A percentile compares a stretch with the other conserved stretches of the same genome.
These are phyloP conservation scores for Colletotrichum chlorophyti DNA, from an alignment of 2,329 filamentous ascomycete species.

Conservation along the genomic window DNA sequence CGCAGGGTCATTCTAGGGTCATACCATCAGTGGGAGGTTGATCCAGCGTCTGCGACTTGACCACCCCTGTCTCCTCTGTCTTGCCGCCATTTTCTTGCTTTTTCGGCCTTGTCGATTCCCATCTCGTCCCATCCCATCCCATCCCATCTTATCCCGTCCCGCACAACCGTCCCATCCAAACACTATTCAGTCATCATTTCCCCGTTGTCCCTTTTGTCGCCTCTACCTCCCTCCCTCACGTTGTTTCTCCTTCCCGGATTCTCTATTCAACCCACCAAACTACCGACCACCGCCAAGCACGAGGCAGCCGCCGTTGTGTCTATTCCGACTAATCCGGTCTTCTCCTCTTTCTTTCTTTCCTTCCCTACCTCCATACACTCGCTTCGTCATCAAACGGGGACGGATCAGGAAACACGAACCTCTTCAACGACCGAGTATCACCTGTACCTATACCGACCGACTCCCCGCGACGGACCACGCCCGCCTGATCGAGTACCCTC, in stretches of 20 bases:
- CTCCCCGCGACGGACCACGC: neutral
- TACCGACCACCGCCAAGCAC: slow-evolving; percentile 5
- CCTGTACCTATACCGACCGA: neutral
- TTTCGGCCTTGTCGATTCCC: slow-evolving; percentile 21
- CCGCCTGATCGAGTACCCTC: neutral
- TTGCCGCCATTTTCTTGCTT: slow-evolving; percentile 23
- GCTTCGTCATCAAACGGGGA: slow-evolving; percentile 15
- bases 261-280: too few relatives aligned
- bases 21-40: too few relatives aligned
- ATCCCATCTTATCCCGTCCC: too few relatives aligned
- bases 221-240: neutral
- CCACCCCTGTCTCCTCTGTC: slow-evolving; percentile 1
- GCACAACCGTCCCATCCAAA: neutral
- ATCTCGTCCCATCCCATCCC: neutral
- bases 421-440: neutral
- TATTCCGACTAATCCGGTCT: neutral
- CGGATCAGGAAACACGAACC: slow-evolving; percentile 2
- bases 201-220: neutral
- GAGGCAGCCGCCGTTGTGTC: neutral
- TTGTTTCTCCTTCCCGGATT: neutral
- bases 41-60: too few relatives aligned
- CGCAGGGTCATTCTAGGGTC: neutral
- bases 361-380: slow-evolving; percentile 2
- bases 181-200: slow-evolving; percentile 20
- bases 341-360: neutral